Evolutionary conservation across 495 filamentous ascomycete genomes (phyloP).

Genomic region (Aspergillus avenaceus): DNA sequence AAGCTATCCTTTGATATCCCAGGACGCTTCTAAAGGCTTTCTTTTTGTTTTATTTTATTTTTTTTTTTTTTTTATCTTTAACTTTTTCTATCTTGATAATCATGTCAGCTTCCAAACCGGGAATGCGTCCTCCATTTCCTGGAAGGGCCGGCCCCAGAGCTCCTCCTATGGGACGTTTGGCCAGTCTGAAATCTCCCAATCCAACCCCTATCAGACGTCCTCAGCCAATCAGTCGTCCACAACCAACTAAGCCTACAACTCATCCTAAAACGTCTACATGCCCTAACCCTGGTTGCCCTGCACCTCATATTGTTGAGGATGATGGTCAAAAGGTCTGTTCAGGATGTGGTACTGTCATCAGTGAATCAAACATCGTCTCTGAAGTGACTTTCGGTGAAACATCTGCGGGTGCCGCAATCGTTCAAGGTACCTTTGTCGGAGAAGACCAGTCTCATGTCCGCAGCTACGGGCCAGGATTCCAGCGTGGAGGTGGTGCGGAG

Average conservation of each 20-base stretch:
- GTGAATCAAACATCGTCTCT: constrained; percentile 80
- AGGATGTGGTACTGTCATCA: constrained; percentile 76
- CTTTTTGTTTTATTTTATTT: too few species aligned
- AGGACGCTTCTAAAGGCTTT: too few species aligned
- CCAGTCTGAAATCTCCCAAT: constrained; percentile 33
- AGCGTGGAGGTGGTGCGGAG: constrained; percentile 53
- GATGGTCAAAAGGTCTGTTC: constrained; percentile 63
- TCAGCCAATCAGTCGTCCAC: constrained; percentile 29
- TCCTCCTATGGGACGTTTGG: constrained; percentile 38
- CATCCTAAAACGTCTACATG: constrained; percentile 41
- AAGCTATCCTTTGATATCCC: too few species aligned
- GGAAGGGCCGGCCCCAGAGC: constrained; percentile 27
- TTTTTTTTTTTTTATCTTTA: too few species aligned
- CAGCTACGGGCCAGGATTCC: constrained; percentile 54
- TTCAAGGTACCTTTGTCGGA: constrained; percentile 83
- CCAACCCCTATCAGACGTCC: constrained; percentile 38
- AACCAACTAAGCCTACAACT: constrained; percentile 32
- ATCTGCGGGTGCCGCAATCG: constrained; percentile 77
- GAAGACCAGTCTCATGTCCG: constrained; percentile 70
- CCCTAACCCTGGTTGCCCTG: constrained; percentile 46
- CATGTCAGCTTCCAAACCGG: constrained; percentile 30
- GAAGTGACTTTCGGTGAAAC: constrained; percentile 88
- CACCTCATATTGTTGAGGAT: constrained; percentile 47
- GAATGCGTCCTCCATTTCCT: constrained; percentile 31
- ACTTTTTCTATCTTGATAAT: too few species aligned